Evolutionary conservation across 352 stramenopile genomes (phyloP), one percentile per base, ranked within the genome.

Genomic region (Globisporangium okanoganense): DNA sequence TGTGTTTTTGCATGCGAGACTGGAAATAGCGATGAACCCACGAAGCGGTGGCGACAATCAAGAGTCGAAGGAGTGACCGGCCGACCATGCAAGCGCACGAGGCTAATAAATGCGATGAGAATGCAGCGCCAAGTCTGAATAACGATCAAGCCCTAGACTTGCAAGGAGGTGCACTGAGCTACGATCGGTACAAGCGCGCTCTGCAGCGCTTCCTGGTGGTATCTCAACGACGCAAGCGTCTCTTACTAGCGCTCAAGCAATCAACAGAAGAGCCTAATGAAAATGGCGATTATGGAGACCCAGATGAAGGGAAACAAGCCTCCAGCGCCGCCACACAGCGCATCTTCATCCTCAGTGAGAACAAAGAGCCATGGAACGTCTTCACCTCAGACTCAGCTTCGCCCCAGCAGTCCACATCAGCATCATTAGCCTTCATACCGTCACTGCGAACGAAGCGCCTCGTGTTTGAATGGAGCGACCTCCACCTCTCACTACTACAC

Each of bases 401-500:
- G 63, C 50, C n/a, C 36, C 64, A 22, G 49, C n/a, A n/a, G n/a
- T n/a, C n/a, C n/a, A 29, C 20, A 2, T 4, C 14, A 3, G n/a
- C 29, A 38, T 35, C 41, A 5, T 35, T 31, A 25, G 18, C n/a
- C 10, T 63, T 16, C 20, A 52, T 31, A 43, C 31, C 69, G 12
- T 54, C 67, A 18, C 58, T 72, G 29, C 59, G 66, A 0, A 69
- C 29, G 16, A 53, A 67, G 53, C 45, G 61, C 24, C 47, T 71
- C 1, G 63, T 76, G 5, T 84, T 73, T 25, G 78, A 88, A 47
- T 56, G 54, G 29, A 72, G 55, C 33, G 58, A 31, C 10, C 25
- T 66, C 27, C 55, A 70, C 40, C 73, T 86, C 24, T 70, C 79
- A 9, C 13, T 2, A 2, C 56, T 86, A 10, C 79, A 88, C 35